Evolutionary conservation across 2,329 filamentous ascomycete genomes (phyloP), one percentile per base, ranked within the genome.

Genomic region (Neurospora crassa): DNA sequence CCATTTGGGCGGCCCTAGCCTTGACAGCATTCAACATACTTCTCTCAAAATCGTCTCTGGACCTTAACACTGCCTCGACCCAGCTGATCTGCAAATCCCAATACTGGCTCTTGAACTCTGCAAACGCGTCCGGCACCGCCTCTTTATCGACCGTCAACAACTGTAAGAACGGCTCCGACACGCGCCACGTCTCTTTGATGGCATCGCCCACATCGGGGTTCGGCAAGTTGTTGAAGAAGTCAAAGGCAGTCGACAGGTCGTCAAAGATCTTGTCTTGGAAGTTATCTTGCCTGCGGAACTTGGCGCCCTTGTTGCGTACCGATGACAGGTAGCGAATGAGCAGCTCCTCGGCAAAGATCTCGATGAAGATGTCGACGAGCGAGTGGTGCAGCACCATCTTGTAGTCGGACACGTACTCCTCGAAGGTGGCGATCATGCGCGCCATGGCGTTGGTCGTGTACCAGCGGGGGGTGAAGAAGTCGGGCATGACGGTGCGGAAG

Each of bases 41-140:
- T 75, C 95, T 86, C 81, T 98, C 96, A 82, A 97, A 98, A 83
- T 99, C 96, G 80, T 99, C 96, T 76, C 96, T 86, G 1, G 90
- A 86, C 75, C 94, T 87, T 74, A 99, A 79, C 68, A 97, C 95
- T 7, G 92, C 91, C 84, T 99, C 96, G 8, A 99, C 94, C 96
- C 96, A 99, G 67, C 90, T 91, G 72, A 98, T 90, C 80, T 96
- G 93, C 79, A 98, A 84, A 81, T 99, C 96, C 92, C 95, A 97
- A 81, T 97, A 97, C 67, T 88, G 86, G 47, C 82, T 84, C 85
- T 97, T 98, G 83, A 99, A 95, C 5, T 84, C 83, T 76, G 91
- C 91, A 78, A 97, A 98, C 1, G 92, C 90, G 69, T 92, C 89
- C 18, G 93, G 89, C 0, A 97, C 85, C 34, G 84, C 85, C 40